Evolutionary conservation across 768 basidiomycete species (phyloP), one percentile per base, ranked within the genome.

Genomic region (Naganishia vishniacii): DNA sequence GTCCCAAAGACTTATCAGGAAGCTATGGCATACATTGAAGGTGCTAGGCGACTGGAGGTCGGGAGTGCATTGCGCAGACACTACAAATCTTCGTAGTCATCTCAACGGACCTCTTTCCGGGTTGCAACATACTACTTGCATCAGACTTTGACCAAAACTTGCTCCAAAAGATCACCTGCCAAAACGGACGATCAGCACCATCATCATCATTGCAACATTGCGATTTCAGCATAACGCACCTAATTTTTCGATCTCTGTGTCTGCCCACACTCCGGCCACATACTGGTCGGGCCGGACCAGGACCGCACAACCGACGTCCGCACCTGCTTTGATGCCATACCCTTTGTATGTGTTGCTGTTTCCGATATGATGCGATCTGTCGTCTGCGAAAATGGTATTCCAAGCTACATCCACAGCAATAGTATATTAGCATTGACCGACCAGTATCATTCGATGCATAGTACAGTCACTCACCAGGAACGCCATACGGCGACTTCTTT

Each of bases 1-100:
- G 62, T 66, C 44, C 72, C 66, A 7, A 49, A 60, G 25, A 72
- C 68, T 3, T 71, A 68, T 64, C 37, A 77, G 85, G 90, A 91
- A 73, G 85, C 87, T 6, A 91, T 92, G 88, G 76, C 84, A 26
- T 91, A 88, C 85, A 77, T 91, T 25, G 89, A 91, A 74, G 88
- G 86, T 0, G 83, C 82, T 64, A 80, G 89, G 5, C 84, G 88
- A 1, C 78, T 89, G 7, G 85, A 86, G 71, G 77, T 88, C 46
- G 87, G 87, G 3, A 81, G 82, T 32, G 84, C 85, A 70, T 88
- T 90, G 71, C 76, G 84, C 37, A 77, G 79, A 44, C 64, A 78
- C 56, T 77, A 75, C 51, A 62, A 71, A n/a, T 56, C 53, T 56
- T 56, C 53, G 40, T 56, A 41, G 40, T 56, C 49, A 31, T 11